phyloP scores from a whole-genome alignment of 140 eudicot genomes.

The Erigeron philadelphicus region DNA sequence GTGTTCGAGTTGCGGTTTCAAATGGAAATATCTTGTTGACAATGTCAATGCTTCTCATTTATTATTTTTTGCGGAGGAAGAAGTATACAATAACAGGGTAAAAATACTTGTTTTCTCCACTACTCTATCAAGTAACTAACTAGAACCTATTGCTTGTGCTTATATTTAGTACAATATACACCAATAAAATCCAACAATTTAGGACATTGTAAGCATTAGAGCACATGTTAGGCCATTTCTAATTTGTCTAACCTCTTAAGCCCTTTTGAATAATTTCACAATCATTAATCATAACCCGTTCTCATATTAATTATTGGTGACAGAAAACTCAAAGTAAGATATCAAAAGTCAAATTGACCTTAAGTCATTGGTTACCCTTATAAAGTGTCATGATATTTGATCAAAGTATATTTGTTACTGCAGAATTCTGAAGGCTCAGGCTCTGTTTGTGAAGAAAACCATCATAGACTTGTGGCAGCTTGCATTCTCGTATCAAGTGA shows the following conservation, averaged over 20 bases:
- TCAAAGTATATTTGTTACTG: constrained; percentile 16
- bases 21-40: constrained; percentile 58
- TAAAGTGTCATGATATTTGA: constrained; percentile 9
- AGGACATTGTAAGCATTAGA: too few relatives aligned
- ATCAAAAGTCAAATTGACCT: too few relatives aligned
- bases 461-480: constrained; percentile 77
- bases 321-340: too few relatives aligned
- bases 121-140: not conserved
- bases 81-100: constrained; percentile 59
- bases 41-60: constrained; percentile 39
- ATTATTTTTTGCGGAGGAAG: constrained; percentile 57
- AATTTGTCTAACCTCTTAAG: too few relatives aligned
- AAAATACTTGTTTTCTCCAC: constrained; percentile 4
- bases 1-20: constrained; percentile 42
- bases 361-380: not conserved
- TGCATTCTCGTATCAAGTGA: constrained; percentile 94
- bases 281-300: too few relatives aligned
- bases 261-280: too few relatives aligned
- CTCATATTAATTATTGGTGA: too few relatives aligned
- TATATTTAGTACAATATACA: too few relatives aligned
- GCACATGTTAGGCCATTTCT: too few relatives aligned
- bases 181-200: too few relatives aligned
- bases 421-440: constrained; percentile 56
- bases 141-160: too few relatives aligned
- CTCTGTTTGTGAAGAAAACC: constrained; percentile 49